Evolutionary conservation across 2,329 filamentous ascomycete species (phyloP), one percentile per base, ranked within the genome.

Genomic region (Alternaria consortialis): DNA sequence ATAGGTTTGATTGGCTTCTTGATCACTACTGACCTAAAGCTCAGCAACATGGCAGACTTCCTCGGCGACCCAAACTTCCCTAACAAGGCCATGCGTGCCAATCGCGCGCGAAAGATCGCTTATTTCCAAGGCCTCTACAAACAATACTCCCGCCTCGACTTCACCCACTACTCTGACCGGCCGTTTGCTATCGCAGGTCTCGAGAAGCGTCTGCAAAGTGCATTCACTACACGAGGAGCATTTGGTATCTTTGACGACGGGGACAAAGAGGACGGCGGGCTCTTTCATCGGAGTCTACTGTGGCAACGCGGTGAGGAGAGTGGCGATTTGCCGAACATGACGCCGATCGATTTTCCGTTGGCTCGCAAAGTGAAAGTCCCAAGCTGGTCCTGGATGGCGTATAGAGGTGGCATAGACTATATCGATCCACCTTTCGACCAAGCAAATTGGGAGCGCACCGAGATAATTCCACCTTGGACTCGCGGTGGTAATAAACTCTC

Each of bases 131-230:
- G 23, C 3, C 62, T 77, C 0, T 80, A 75, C 63, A 36, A 56
- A 25, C 56, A 63, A 7, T 80, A 80, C 62, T 78, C 76, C 1
- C 62, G 69, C 0, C 68, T 80, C 0, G 62, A 46, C 0, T 68
- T 78, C 0, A 39, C 39, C 0, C 8, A 17, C 1, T 23, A 48
- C 0, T 20, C 37, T 1, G 78, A 80, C 44, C 69, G 77, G 0
- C 72, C 77, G 0, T 31, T 75, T 1, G 77, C 76, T 0, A 75
- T 80, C 0, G 63, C 59, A 1, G 79, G 76, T 0, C 65, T 81
- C 0, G 69, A 80, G 42, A 69, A 69, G 8, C 67, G 75, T 0
- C 58, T 80, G 1, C 50, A 71, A 1, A 23, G 23, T 0, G 64
- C 65, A 0, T 66, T 79, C 4, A 36, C 57, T 0, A 67, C 69